These are phyloP conservation scores for Neurospora tetrasperma DNA, from an alignment of 495 filamentous ascomycete species.

Conservation along the genomic window DNA sequence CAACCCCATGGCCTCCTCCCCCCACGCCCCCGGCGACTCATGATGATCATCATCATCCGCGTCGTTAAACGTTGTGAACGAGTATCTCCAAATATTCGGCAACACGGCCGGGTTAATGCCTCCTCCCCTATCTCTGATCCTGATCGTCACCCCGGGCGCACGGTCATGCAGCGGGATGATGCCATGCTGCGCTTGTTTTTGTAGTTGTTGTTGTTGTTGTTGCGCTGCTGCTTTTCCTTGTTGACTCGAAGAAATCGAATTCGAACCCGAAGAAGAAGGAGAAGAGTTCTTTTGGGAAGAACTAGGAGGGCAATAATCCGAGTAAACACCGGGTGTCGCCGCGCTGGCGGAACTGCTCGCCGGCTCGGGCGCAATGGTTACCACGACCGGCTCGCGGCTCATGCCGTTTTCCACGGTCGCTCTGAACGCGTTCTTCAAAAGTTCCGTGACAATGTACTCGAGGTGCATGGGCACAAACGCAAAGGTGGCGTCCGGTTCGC, in stretches of 20 bases:
- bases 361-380: conserved; percentile 87
- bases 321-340: conserved; percentile 16
- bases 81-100: conserved; percentile 88
- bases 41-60: conserved; percentile 34
- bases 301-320: neutral
- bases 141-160: conserved; percentile 83
- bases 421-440: conserved; percentile 93
- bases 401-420: conserved; percentile 76
- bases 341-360: conserved; percentile 40
- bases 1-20: conserved; percentile 56
- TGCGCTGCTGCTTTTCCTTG: neutral
- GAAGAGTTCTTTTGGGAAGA: no score
- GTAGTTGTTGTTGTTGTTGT: no score
- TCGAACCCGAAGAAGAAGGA: no score
- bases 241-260: neutral
- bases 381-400: conserved; percentile 70
- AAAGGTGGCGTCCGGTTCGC: conserved; percentile 69
- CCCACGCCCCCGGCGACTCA: conserved; percentile 17
- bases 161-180: conserved; percentile 49
- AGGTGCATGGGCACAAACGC: conserved; percentile 91
- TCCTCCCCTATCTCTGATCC: conserved; percentile 89
- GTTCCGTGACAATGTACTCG: conserved; percentile 92
- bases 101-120: conserved; percentile 77
- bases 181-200: neutral
- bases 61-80: conserved; percentile 87